Percentiles rank a stretch among this genome's conserved stretches.
phyloP scores from a whole-genome alignment of 345 rosid genomes.

The Litchi chinensis region DNA sequence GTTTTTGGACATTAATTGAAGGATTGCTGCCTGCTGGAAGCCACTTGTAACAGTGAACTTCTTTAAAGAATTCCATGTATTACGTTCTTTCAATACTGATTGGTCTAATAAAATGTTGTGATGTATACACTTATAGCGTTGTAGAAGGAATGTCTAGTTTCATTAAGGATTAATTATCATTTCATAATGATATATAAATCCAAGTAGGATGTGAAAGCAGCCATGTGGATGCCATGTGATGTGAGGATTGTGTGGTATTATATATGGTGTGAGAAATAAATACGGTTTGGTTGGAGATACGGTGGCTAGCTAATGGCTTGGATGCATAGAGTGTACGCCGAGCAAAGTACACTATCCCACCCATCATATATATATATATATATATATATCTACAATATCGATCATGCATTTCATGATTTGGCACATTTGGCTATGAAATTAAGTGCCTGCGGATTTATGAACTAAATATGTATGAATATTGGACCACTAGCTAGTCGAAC shows the following conservation, averaged over 20 bases:
- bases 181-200: not conserved
- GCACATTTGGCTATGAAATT: no score
- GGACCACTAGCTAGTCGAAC: no score
- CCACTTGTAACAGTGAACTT: not conserved
- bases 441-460: no score
- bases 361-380: no score
- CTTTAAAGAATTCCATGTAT: no score
- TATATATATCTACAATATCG: not conserved
- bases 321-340: not conserved
- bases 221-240: slow-evolving; percentile 24
- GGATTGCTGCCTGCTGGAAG: not conserved
- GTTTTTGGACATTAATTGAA: not conserved
- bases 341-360: not conserved
- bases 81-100: no score
- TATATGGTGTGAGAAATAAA: not conserved
- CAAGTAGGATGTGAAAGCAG: slow-evolving; percentile 5
- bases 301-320: not conserved
- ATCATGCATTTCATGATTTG: no score
- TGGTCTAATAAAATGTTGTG: not conserved
- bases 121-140: not conserved
- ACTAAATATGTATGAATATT: no score
- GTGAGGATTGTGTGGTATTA: not conserved
- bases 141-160: no score
- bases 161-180: not conserved
- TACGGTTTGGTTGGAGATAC: not conserved